These are phyloP conservation scores for Cynanchum wilfordii DNA, from an alignment of 257 asterid genomes.

Conservation along the genomic window DNA sequence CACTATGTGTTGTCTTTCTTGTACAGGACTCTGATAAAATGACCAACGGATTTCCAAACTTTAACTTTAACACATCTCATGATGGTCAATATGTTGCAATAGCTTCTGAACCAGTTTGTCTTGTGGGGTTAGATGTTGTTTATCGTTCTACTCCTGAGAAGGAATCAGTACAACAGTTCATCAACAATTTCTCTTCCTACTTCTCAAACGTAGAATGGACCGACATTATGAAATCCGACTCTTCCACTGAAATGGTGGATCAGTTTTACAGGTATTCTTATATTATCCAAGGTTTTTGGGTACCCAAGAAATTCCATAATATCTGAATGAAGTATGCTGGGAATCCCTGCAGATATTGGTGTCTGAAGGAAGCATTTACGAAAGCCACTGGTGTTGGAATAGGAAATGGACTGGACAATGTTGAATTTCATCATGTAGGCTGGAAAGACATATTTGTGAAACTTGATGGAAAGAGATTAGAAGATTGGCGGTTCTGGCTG, in stretches of 20 bases:
- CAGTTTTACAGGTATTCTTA: slow-evolving; percentile 55
- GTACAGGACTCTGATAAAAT: slow-evolving; percentile 41
- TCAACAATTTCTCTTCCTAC: slow-evolving; percentile 53
- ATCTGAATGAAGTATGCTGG: slow-evolving; percentile 8
- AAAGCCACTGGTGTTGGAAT: slow-evolving; percentile 85
- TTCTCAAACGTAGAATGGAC: slow-evolving; percentile 77
- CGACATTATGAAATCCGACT: slow-evolving; percentile 40
- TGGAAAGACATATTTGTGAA: slow-evolving; percentile 69
- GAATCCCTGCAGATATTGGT: slow-evolving; percentile 74
- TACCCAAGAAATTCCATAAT: background rate
- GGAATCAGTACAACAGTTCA: slow-evolving; percentile 53
- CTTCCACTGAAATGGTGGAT: slow-evolving; percentile 50
- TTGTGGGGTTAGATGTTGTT: slow-evolving; percentile 82
- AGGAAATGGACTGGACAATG: slow-evolving; percentile 60
- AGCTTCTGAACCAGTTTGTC: slow-evolving; percentile 91
- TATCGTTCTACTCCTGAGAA: slow-evolving; percentile 54
- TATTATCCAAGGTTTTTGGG: slow-evolving; percentile 2
- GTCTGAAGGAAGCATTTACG: slow-evolving; percentile 85
- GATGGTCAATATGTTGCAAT: slow-evolving; percentile 88
- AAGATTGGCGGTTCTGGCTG: slow-evolving; percentile 88
- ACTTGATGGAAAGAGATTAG: slow-evolving; percentile 55
- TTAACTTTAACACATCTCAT: slow-evolving; percentile 83
- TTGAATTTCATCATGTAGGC: slow-evolving; percentile 63
- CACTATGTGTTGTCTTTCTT: background rate
- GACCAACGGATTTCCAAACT: slow-evolving; percentile 48